Conservation (phyloP, 805 yeast genomes). For the Candida schatavii region DNA sequence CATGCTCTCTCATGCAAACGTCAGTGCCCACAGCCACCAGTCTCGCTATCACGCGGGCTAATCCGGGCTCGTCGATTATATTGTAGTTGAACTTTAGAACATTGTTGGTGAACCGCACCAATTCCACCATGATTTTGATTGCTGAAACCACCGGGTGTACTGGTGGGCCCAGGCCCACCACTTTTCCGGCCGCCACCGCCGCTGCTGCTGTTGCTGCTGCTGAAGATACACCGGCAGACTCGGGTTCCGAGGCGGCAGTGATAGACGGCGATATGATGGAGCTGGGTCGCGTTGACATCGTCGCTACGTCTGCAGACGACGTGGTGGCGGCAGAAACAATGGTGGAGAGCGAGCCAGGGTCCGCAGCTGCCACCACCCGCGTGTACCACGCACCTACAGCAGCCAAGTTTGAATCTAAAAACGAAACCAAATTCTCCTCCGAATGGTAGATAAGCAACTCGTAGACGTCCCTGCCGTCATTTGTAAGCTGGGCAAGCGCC, state of each 20-base stretch:
- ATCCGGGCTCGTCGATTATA: constrained; percentile 38
- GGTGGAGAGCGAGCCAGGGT: background rate
- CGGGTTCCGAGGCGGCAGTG: background rate
- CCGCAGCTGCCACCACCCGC: background rate
- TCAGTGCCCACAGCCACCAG: background rate
- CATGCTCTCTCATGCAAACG: background rate
- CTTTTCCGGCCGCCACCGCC: background rate
- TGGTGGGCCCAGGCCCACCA: background rate
- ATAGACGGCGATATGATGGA: background rate
- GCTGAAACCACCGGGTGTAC: background rate
- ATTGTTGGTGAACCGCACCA: constrained; percentile 37
- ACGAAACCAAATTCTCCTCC: constrained; percentile 17
- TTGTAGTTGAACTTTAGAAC: constrained; percentile 49
- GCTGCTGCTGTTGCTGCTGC: background rate
- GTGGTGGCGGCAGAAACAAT: background rate
- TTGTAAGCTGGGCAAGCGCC: constrained; percentile 47
- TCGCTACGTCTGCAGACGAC: background rate
- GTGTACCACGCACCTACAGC: background rate
- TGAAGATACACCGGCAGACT: background rate
- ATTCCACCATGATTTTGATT: constrained; percentile 1
- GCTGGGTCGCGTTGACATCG: no score
- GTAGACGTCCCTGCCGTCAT: constrained; percentile 51
- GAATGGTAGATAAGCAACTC: constrained; percentile 48
- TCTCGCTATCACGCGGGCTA: background rate
- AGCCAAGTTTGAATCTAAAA: background rate